Base-by-base conservation (phyloP, 2,329 filamentous ascomycete species). In the Cladosporium sp. region DNA sequence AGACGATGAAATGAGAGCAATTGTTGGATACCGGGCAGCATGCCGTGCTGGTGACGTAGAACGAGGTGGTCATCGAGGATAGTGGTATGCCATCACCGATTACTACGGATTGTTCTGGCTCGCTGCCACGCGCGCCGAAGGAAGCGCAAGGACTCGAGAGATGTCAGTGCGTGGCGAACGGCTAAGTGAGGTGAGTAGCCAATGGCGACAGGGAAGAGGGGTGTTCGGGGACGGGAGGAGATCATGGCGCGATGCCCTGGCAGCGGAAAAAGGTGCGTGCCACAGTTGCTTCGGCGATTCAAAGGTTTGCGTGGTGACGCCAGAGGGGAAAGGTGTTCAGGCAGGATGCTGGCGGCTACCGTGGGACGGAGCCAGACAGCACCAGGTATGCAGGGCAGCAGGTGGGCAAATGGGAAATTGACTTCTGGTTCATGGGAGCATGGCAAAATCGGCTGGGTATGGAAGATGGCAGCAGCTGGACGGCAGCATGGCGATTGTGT, bases 231-330 rank as follows among this genome's bases (percentile, higher is more conserved):
- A 39, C 59, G 59, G 59, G 48, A 26, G 58, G 28, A 54, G 59
- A 54, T 54, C 62, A 64, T 64, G 53, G 53, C 62, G 62, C 62
- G 53, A 64, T 64, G 54, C 62, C 56, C 53, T 64, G 62, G 54
- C 62, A 64, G 62, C 53, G 36, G 23, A 30, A 36, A 28, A 49
- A 48, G 53, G 62, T 54, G 59, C 59, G 59, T 63, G 59, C 59
- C 59, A 63, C 59, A 63, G 59, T 63, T 63, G 59, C 59, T 63
- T 63, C 59, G 59, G 59, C 62, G 30, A 64, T 64, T 58, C 39
- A 58, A 28, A 43, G 51, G 28, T 36, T 32, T 57, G 13, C 21
- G 30, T 49, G 43, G 43, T 43, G 59, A 62, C 59, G 59, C 28
- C 59, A 63, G 48, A 43, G 43, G 23, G 25, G 16, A 23, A 34